Percentiles rank a stretch among this genome's conserved stretches.
These are phyloP conservation scores for Magnolia changhungtana DNA, from an alignment of 164 flowering plant genomes.

Conservation along the genomic window DNA sequence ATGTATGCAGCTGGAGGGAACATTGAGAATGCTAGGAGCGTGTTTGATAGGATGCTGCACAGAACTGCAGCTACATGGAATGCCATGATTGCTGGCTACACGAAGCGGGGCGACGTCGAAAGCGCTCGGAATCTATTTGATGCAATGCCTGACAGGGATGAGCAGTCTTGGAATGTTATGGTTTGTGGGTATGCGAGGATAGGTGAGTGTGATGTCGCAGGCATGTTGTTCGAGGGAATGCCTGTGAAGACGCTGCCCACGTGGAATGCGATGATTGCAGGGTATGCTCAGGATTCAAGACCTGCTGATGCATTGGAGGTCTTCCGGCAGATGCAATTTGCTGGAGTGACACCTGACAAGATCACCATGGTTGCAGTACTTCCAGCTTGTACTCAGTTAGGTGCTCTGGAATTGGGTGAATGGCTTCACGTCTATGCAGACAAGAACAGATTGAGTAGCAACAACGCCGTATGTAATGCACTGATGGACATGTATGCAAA, in stretches of 20 bases:
- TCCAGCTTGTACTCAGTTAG: constrained; percentile 24
- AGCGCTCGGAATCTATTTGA: constrained; percentile 19
- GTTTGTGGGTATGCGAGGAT: constrained; percentile 27
- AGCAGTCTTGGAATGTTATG: constrained; percentile 32
- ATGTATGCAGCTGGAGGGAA: constrained; percentile 22
- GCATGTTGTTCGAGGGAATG: constrained; percentile 18
- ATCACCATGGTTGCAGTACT: constrained; percentile 23
- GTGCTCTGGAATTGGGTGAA: constrained; percentile 28
- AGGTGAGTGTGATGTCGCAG: constrained; percentile 20
- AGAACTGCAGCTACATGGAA: constrained; percentile 28
- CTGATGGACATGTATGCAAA: constrained; percentile 28
- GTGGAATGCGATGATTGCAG: constrained; percentile 31
- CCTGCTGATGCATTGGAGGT: constrained; percentile 23
- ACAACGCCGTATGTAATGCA: constrained; percentile 22
- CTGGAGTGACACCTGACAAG: constrained; percentile 21
- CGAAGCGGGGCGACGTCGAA: constrained; percentile 14
- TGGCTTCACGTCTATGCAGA: constrained; percentile 19
- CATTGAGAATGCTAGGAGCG: constrained; percentile 9
- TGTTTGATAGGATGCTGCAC: constrained; percentile 23
- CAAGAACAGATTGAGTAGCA: constrained; percentile 14
- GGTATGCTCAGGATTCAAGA: constrained; percentile 18
- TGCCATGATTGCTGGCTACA: constrained; percentile 26
- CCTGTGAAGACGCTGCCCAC: constrained; percentile 21
- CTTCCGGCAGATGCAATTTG: constrained; percentile 23
- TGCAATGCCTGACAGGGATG: constrained; percentile 29